Base-by-base conservation (phyloP, 805 yeast genomes). In the Cyberlindnera galapagoensis region DNA sequence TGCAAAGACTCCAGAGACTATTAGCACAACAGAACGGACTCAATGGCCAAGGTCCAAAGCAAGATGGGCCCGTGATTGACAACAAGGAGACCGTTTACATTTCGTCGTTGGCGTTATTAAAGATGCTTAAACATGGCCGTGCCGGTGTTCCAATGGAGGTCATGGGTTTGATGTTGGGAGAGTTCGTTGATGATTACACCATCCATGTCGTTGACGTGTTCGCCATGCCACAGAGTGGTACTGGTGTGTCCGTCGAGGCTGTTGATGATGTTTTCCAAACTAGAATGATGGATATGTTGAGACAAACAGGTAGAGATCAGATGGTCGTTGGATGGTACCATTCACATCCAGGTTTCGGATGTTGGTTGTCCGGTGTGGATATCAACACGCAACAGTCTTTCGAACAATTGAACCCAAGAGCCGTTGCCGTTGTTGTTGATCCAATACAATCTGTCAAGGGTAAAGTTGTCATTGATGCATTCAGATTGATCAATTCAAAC, bases 281-380 rank as follows among this genome's bases (percentile, higher is more conserved):
- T 4, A 84, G 80, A 56, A 94, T 92, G 98, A 92, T 92, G 98
- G 99, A 92, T 55, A 92, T 92, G 98, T 71, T 92, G 53, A 79
- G 83, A 62, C 98, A 92, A 59, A 92, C 98, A 1, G 99, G 99
- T n/a, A 74, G 99, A 59, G 97, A 88, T 61, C 94, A 92, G 58
- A 87, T 85, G 85, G 98, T 92, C 33, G 99, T 92, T 30, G 99
- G 99, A 21, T 92, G 99, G 99, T 92, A 92, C 65, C 99, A 92
- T 57, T 88, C 97, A 10, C 98, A 92, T 62, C 98, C 98, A 5
- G 98, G 98, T 12, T 92, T 90, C 57, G 98, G 98, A n/a, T 92
- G 99, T 67, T 92, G 99, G 99, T 70, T 92, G 47, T 88, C 97
- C 9, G 78, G 88, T 18, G 97, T 92, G 18, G 99, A 92, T 71